Conservation (phyloP, 139 green algal species). For the Ostreobium quekettii region DNA sequence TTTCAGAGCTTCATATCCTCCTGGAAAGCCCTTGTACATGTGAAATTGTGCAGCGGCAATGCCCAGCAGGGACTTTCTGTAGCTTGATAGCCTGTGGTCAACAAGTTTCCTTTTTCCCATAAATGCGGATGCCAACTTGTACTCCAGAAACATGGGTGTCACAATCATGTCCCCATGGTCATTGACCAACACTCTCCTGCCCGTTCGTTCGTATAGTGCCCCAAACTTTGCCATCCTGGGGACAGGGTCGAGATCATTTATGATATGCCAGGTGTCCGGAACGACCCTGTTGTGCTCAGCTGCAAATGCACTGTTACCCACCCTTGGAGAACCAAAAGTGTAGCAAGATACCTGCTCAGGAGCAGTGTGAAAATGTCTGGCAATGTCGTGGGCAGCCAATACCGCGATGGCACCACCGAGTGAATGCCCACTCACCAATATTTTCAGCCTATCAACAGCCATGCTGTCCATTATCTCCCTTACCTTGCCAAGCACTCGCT, state of each 20-base stretch:
- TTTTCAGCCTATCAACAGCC: too few species aligned
- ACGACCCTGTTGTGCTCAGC: constrained; percentile 27
- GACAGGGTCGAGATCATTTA: constrained; percentile 46
- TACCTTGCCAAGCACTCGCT: background rate
- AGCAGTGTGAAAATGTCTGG: background rate
- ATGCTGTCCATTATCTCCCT: background rate
- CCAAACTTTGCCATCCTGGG: constrained; percentile 32
- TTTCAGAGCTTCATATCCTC: constrained; percentile 13
- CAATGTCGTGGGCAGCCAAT: constrained; percentile 13
- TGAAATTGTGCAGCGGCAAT: constrained; percentile 7
- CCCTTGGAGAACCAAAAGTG: constrained; percentile 42
- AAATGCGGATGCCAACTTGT: background rate
- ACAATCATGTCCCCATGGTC: constrained; percentile 36
- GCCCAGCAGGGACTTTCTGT: constrained; percentile 6
- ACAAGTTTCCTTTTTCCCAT: constrained; percentile 3
- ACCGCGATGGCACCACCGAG: constrained; percentile 8
- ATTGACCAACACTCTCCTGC: constrained; percentile 40
- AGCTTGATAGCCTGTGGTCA: constrained; percentile 11
- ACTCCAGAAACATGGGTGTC: constrained; percentile 10
- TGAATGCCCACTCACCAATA: constrained; percentile 15
- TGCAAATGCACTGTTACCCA: constrained; percentile 45
- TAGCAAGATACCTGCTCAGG: constrained; percentile 20
- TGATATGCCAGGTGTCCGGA: constrained; percentile 54
- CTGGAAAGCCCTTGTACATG: constrained; percentile 6
- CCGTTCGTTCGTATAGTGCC: constrained; percentile 44